These are phyloP conservation scores for Pyrrhoderma noxium DNA, from an alignment of 1,284 basidiomycete species.

Conservation along the genomic window DNA sequence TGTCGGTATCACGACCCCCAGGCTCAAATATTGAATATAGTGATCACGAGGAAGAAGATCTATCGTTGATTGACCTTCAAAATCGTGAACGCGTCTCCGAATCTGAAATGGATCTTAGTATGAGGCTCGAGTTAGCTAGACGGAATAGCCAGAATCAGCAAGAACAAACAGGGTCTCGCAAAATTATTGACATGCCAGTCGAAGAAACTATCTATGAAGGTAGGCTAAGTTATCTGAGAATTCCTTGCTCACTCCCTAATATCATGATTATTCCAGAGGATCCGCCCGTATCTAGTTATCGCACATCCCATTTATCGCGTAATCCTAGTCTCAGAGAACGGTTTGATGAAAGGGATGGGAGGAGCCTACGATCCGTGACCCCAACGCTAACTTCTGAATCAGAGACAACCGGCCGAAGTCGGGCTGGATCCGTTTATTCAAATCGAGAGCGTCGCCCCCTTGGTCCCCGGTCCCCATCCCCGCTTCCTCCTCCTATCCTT, in stretches of 20 bases:
- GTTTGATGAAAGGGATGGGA: conserved; percentile 26
- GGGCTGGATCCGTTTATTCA: conserved; percentile 19
- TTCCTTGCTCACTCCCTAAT: neutral
- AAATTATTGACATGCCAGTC: conserved; percentile 40
- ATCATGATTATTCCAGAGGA: conserved; percentile 40
- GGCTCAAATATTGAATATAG: conserved; percentile 41
- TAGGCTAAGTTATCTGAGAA: conserved; percentile 25
- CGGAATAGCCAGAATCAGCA: conserved; percentile 74
- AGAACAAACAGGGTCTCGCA: too few species aligned
- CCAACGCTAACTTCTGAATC: conserved; percentile 27
- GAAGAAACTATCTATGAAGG: conserved; percentile 73
- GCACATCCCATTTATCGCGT: conserved; percentile 48
- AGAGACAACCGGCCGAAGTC: conserved; percentile 17
- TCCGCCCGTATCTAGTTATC: conserved; percentile 40
- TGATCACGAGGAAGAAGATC: conserved; percentile 26
- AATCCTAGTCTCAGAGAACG: conserved; percentile 21
- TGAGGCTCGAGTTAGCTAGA: conserved; percentile 70
- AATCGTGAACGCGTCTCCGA: conserved; percentile 39
- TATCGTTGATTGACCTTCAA: conserved; percentile 23
- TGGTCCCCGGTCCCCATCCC: conserved; percentile 67
- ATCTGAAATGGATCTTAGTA: conserved; percentile 67
- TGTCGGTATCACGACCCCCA: conserved; percentile 34
- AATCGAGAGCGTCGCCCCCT: conserved; percentile 41
- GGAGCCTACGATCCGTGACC: conserved; percentile 34
- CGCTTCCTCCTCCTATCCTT: conserved; percentile 50